phyloP scores from a whole-genome alignment of 2,329 filamentous ascomycete species.

The Calonectria pseudoreteaudii region DNA sequence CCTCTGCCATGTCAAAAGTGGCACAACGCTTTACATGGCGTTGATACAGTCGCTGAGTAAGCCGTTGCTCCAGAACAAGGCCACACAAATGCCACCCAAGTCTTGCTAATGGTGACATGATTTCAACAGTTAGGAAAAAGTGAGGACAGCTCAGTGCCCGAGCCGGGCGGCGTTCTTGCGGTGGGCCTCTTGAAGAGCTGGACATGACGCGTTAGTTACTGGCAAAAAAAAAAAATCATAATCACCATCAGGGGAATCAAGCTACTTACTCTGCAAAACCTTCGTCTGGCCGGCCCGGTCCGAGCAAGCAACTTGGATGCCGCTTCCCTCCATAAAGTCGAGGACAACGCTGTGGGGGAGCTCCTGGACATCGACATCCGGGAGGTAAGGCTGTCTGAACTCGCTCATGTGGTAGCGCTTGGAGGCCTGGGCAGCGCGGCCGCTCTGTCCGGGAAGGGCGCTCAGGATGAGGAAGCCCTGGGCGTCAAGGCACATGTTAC shows the following conservation, averaged over 20 bases:
- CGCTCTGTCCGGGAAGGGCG: constrained; percentile 67
- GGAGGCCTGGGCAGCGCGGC: constrained; percentile 57
- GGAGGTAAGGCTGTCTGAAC: constrained; percentile 82
- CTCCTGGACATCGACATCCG: constrained; percentile 93
- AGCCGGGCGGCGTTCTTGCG: constrained; percentile 47
- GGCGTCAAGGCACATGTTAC: constrained; percentile 86
- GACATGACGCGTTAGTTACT: constrained; percentile 53
- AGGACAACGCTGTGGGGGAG: constrained; percentile 84
- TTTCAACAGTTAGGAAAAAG: neutral
- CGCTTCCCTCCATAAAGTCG: constrained; percentile 71
- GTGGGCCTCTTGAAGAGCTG: constrained; percentile 53
- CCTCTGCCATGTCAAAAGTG: constrained; percentile 8
- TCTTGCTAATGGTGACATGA: constrained; percentile 4
- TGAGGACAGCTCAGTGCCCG: constrained; percentile 41
- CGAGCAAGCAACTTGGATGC: constrained; percentile 73
- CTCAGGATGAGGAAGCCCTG: constrained; percentile 87
- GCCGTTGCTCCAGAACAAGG: constrained; percentile 8
- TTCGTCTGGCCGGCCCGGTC: constrained; percentile 69
- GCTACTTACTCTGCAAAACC: constrained; percentile 63
- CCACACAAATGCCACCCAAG: constrained; percentile 13
- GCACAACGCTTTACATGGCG: neutral
- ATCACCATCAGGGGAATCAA: neutral
- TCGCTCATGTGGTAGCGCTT: constrained; percentile 90
- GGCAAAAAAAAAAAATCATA: no score
- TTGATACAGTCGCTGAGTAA: neutral